Percentiles rank a stretch among this genome's conserved stretches.
Conservation (phyloP, 257 asterid genomes). For the Jasminum sambac region DNA sequence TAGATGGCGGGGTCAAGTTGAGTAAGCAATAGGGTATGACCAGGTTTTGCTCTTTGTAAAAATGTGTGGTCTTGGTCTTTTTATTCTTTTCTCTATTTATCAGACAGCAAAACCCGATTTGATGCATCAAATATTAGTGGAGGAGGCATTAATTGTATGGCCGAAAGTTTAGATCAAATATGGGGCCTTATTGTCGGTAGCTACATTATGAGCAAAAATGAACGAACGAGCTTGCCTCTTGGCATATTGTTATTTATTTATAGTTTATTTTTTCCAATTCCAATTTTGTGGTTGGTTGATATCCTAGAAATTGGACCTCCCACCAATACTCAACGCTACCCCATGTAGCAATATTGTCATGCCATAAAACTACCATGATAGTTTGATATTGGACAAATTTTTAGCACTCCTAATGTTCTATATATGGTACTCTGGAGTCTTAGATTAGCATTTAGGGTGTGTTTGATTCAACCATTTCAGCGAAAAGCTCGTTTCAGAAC, state of each 20-base stretch:
- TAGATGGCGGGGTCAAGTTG: slow-evolving; percentile 28
- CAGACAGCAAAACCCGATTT: not conserved
- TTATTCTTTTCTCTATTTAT: too few species aligned
- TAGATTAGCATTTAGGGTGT: too few species aligned
- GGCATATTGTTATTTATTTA: not conserved
- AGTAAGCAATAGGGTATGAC: slow-evolving; percentile 22
- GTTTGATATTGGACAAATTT: too few species aligned
- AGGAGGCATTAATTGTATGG: slow-evolving; percentile 1
- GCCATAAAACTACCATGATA: too few species aligned
- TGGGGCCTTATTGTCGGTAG: not conserved
- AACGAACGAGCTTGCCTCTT: not conserved
- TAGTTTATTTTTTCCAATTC: not conserved
- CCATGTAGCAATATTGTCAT: too few species aligned
- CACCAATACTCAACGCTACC: too few species aligned
- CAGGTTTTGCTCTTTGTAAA: slow-evolving; percentile 23
- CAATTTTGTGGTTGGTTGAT: not conserved
- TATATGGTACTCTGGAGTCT: too few species aligned
- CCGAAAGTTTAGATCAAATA: not conserved
- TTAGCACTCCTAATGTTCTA: too few species aligned
- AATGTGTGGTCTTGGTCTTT: slow-evolving; percentile 6
- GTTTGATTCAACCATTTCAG: too few species aligned
- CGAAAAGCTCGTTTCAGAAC: too few species aligned
- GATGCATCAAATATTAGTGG: not conserved
- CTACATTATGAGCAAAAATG: not conserved
- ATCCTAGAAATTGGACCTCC: not conserved